Base-by-base conservation (phyloP, 805 yeast genomes). In the Starmerella scarabaei region DNA sequence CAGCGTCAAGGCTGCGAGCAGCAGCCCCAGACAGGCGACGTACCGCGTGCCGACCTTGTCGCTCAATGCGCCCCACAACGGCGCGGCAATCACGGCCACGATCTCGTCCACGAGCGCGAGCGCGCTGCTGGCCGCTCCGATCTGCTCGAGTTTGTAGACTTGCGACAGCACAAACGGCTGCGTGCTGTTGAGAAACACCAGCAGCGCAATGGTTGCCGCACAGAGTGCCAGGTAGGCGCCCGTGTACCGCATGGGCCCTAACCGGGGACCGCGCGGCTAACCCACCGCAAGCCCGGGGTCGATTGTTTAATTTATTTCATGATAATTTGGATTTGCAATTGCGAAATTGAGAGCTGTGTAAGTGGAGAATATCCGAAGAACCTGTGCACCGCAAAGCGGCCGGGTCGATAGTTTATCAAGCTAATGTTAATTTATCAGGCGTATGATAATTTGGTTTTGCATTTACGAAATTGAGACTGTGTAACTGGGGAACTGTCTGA, bases 21-120 rank as follows among this genome's bases (percentile, higher is more conserved):
- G 30, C 33, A 75, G 67, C 11, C 82, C 75, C 3, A 53, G 43
- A 11, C 66, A 56, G 33, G 68, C 68, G 12, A 76, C 65, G 19
- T 71, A 58, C 41, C 76, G 66, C 1, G 83, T 63, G 4, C 84
- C 84, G 36, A 76, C 57, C 48, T 69, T 67, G 52, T 79, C 86
- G 47, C 73, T 67, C 21, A 74, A 51, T 0, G 78, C 70, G 3
- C 86, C 88, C 46, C 77, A 59, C 18, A 77, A 56, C 0, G 86
- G 85, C 11, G 80, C 68, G 15, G 67, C 49, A 0, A 65, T 35
- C 37, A 78, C 68, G 4, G 73, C 64, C 0, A 72, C 58, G 8
- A 77, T 42, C 53, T 79, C 85, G 53, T 78, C 85, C 15, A 66
- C 68, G 31, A 75, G 68, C 1, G 73, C 72, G 23, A 72, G 52